Evolutionary conservation across 192 early-diverging fungal species (phyloP).

Genomic region (Lobosporangium transversale): DNA sequence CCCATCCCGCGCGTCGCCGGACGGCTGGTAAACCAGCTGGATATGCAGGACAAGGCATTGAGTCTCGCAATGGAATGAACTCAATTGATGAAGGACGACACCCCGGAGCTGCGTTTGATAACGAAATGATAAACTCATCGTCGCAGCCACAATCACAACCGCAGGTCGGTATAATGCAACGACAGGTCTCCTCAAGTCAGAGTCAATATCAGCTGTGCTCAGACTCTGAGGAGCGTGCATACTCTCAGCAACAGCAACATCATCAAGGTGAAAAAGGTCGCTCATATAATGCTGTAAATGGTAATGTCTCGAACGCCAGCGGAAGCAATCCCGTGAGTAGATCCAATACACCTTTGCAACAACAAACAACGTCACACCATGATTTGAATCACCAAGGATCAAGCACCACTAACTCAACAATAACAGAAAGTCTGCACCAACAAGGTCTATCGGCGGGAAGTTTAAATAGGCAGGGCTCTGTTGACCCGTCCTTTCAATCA

Average conservation of each 20-base stretch:
- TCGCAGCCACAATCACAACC: neutral
- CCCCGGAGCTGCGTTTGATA: neutral
- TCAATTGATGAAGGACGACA: constrained; percentile 15
- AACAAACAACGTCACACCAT: constrained; percentile 17
- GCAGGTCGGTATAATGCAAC: neutral
- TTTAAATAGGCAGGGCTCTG: neutral
- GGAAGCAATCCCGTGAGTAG: neutral
- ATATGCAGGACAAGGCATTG: constrained; percentile 16
- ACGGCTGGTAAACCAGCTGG: constrained; percentile 46
- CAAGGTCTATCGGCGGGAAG: constrained; percentile 7
- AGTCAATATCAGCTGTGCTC: neutral
- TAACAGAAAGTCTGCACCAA: constrained; percentile 1
- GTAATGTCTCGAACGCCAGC: constrained; percentile 1
- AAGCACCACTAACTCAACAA: neutral
- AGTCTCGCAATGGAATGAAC: neutral
- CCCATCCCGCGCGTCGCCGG: constrained; percentile 30
- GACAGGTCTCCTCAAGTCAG: constrained; percentile 1
- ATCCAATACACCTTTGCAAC: constrained; percentile 8
- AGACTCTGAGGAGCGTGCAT: neutral
- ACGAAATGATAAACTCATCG: neutral
- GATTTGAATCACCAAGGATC: constrained; percentile 30
- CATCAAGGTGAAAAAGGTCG: constrained; percentile 2
- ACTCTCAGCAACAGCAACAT: constrained; percentile 5
- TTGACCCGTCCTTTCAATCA: constrained; percentile 11
- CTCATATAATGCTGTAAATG: neutral